These are phyloP conservation scores for Pyrenophora teres DNA, from an alignment of 2,329 filamentous ascomycete species.

Conservation along the genomic window DNA sequence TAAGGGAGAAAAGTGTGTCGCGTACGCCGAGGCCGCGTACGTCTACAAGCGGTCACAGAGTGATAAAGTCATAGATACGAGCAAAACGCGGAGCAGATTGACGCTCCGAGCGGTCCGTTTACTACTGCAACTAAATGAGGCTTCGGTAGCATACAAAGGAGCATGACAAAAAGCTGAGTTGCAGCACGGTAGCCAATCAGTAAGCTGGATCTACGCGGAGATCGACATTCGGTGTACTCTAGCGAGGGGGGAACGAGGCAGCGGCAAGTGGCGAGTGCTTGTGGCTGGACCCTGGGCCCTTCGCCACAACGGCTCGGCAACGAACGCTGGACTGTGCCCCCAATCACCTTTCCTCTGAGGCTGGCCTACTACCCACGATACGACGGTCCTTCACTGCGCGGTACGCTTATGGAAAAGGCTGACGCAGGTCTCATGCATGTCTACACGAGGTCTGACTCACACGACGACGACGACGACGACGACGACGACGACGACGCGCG, in stretches of 20 bases:
- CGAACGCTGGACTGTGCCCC: conserved; percentile 13
- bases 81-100: neutral
- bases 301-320: conserved; percentile 17
- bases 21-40: conserved; percentile 5
- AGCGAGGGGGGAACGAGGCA: conserved; percentile 2
- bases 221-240: conserved; percentile 11
- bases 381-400: neutral
- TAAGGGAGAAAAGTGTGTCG: neutral
- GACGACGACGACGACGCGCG: neutral
- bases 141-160: neutral
- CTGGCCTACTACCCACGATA: neutral
- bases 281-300: conserved; percentile 11
- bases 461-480: no score
- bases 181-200: conserved; percentile 9
- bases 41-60: neutral
- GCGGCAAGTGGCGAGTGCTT: conserved; percentile 10
- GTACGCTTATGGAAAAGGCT: conserved; percentile 1
- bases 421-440: conserved; percentile 2
- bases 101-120: neutral
- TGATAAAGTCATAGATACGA: neutral
- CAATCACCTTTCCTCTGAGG: no score
- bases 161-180: neutral
- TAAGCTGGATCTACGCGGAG: conserved; percentile 3
- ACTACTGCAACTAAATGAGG: neutral
- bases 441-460: conserved; percentile 8